Evolutionary conservation across 148 eudicot genomes (phyloP).

Genomic region (Nepenthes gracilis): DNA sequence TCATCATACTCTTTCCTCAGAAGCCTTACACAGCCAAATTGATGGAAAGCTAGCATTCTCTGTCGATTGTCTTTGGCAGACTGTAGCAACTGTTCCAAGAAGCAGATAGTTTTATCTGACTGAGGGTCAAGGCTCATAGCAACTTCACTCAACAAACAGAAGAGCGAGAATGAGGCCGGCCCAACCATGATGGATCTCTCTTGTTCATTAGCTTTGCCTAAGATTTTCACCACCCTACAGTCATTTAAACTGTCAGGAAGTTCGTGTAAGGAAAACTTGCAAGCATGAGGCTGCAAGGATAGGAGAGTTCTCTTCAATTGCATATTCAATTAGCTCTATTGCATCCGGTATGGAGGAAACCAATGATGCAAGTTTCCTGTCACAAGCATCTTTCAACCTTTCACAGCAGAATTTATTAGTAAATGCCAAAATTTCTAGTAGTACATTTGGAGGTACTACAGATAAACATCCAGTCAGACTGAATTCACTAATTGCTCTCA

Average conservation of each 20-base stretch:
- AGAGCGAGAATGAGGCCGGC: slow-evolving; percentile 61
- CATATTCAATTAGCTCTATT: slow-evolving; percentile 61
- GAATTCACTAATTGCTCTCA: slow-evolving; percentile 60
- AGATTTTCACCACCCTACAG: slow-evolving; percentile 45
- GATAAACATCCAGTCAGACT: slow-evolving; percentile 41
- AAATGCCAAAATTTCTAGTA: slow-evolving; percentile 59
- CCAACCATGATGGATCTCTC: slow-evolving; percentile 52
- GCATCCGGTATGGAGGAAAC: slow-evolving; percentile 62
- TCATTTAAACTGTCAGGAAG: slow-evolving; percentile 62
- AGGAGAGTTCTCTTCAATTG: slow-evolving; percentile 64
- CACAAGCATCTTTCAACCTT: slow-evolving; percentile 77
- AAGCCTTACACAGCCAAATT: slow-evolving; percentile 71
- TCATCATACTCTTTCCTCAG: slow-evolving; percentile 69
- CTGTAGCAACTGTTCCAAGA: slow-evolving; percentile 57
- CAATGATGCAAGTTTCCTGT: slow-evolving; percentile 58
- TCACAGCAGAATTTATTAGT: slow-evolving; percentile 91
- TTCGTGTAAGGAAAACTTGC: slow-evolving; percentile 82
- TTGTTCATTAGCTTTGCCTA: slow-evolving; percentile 45
- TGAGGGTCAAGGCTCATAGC: slow-evolving; percentile 55
- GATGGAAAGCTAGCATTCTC: slow-evolving; percentile 65
- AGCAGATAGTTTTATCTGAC: slow-evolving; percentile 47
- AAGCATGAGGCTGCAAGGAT: slow-evolving; percentile 84
- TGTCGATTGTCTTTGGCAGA: slow-evolving; percentile 54
- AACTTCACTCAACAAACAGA: slow-evolving; percentile 67
- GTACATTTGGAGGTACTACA: slow-evolving; percentile 41